A percentile compares a stretch with the other conserved stretches of the same genome.
Conservation (phyloP, 1,284 basidiomycete genomes). For the Cryptococcus maquisensis region DNA sequence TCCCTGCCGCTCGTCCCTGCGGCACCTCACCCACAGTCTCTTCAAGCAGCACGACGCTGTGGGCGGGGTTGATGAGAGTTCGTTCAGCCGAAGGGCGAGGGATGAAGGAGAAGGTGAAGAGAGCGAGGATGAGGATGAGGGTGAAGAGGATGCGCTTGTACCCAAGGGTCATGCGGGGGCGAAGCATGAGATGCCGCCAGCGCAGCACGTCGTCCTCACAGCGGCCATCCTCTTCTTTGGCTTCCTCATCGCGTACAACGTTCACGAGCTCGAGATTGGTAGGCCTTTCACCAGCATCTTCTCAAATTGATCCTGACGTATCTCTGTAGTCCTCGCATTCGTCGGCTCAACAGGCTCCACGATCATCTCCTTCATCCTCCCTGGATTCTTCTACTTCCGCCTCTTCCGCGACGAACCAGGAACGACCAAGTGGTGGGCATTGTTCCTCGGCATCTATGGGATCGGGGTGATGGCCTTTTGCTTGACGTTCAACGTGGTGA, state of each 20-base stretch:
- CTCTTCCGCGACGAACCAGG: conserved; percentile 66
- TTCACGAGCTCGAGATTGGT: conserved; percentile 80
- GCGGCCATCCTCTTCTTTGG: conserved; percentile 64
- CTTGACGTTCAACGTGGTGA: conserved; percentile 20
- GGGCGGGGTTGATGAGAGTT: neutral
- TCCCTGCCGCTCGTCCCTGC: conserved; percentile 86
- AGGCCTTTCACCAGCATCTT: conserved; percentile 39
- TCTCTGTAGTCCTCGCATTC: conserved; percentile 75
- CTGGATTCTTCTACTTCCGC: conserved; percentile 57
- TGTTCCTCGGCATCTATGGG: conserved; percentile 71
- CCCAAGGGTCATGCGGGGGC: conserved; percentile 51
- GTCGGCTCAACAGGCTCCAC: conserved; percentile 96
- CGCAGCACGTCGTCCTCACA: conserved; percentile 74
- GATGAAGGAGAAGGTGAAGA: conserved; percentile 17
- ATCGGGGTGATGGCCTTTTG: conserved; percentile 79
- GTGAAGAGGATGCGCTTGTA: conserved; percentile 41
- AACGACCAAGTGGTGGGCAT: conserved; percentile 59
- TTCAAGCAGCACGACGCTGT: conserved; percentile 15
- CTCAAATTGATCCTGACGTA: neutral
- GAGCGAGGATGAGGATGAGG: conserved; percentile 20
- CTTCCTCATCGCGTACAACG: conserved; percentile 67
- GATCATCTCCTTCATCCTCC: conserved; percentile 93
- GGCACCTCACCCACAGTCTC: conserved; percentile 62
- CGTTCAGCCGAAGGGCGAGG: neutral
- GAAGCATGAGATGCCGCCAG: conserved; percentile 61